Evolutionary conservation across 2,329 filamentous ascomycete genomes (phyloP), one percentile per base, ranked within the genome.

Genomic region (Diaporthe helianthi): DNA sequence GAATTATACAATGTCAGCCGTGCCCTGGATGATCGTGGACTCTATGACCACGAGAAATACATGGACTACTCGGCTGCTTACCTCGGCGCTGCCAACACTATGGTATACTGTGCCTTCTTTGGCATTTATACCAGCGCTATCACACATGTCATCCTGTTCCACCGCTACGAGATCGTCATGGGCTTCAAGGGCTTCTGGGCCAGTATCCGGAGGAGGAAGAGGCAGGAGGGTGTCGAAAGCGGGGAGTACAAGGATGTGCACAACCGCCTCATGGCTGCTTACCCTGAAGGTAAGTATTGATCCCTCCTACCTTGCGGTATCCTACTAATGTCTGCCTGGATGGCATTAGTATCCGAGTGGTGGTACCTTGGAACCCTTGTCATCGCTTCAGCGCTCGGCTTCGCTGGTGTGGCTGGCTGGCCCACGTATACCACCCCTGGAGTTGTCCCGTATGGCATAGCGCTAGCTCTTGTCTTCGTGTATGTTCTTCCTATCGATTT

Each of bases 21-120:
- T 13, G 60, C 70, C 22, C 31, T 72, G 44, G 70, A 55, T 15
- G 10, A 65, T 1, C 65, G 70, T 7, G 73, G 72, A 7, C 73
- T 69, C 6, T 72, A 74, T 13, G 67, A 77, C 9, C 72, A 78
- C 52, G 71, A 73, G 0, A 71, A 71, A 3, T 76, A 76, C 64
- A 54, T 73, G 36, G 69, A 66, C 4, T 78, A 78, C 67, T 74
- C 71, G 3, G 74, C 74, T 17, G 72, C 73, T 1, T 78, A 72
- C 63, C 68, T 77, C 38, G 69, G 71, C 31, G 74, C 76, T 9
- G 68, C 55, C 15, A 71, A 65, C 12, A n/a, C 41, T 3, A 47
- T 70, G 8, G 46, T 84, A n/a, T 88, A 87, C 78, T 79, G 85
- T 71, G 85, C 84, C 75, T 87, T 86, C 78, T 88, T 88, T 68